These are phyloP conservation scores for Paxillus ammoniavirescens DNA, from an alignment of 768 basidiomycete genomes.

Conservation along the genomic window DNA sequence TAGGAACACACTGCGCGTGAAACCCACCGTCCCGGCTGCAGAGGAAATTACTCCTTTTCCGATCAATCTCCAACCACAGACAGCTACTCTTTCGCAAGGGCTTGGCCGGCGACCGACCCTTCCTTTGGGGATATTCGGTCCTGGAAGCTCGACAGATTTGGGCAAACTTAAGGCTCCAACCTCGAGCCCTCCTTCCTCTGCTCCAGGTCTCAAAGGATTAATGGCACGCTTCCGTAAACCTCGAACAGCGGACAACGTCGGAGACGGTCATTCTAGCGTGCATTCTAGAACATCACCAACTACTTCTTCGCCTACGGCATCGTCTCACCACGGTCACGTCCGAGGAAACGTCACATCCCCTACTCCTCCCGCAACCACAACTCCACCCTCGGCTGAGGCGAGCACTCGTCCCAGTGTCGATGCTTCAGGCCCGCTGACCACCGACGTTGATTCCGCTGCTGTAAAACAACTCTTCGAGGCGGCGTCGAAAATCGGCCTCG, in stretches of 20 bases:
- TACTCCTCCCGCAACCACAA: constrained; percentile 10
- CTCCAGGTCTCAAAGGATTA: constrained; percentile 76
- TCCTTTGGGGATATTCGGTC: constrained; percentile 41
- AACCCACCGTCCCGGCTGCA: constrained; percentile 43
- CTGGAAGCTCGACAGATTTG: constrained; percentile 45
- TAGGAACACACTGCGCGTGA: constrained; percentile 63
- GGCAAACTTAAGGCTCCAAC: constrained; percentile 53
- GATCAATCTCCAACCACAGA: constrained; percentile 41
- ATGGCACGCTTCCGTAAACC: constrained; percentile 71
- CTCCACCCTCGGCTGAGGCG: constrained; percentile 12
- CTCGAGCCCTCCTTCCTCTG: constrained; percentile 65
- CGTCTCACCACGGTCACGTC: constrained; percentile 29
- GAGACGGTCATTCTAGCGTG: constrained; percentile 30
- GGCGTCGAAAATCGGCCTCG: constrained; percentile 71
- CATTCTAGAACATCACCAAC: constrained; percentile 31
- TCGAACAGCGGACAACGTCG: constrained; percentile 26
- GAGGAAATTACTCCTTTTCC: constrained; percentile 50
- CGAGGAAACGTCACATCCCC: constrained; percentile 32
- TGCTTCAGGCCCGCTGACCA: constrained; percentile 19
- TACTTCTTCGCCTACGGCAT: constrained; percentile 35
- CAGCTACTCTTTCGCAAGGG: constrained; percentile 31
- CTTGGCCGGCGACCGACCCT: constrained; percentile 45
- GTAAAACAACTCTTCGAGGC: constrained; percentile 76
- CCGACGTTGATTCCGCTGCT: constrained; percentile 46
- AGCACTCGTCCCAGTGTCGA: constrained; percentile 24